Evolutionary conservation across 106 monocot genomes (phyloP), one percentile per base, ranked within the genome.

Genomic region (Agapanthus africanus): DNA sequence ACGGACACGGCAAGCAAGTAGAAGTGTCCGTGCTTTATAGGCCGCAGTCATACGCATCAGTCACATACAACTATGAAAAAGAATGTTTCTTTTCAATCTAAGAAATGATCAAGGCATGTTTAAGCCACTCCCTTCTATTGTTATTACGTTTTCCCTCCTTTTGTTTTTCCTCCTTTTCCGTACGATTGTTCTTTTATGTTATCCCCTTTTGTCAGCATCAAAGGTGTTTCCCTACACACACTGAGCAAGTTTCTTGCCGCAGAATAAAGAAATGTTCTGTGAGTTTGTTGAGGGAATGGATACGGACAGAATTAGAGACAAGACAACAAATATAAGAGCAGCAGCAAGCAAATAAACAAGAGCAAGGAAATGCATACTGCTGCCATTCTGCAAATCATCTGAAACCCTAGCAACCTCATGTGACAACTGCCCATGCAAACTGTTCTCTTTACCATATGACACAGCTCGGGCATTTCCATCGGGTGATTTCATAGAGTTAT

Each of bases 361-460:
- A 44, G 54, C n/a, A 40, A 32, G 2, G 15, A 38, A 44, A 42
- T 35, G 23, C 42, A 25, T 37, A 56, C 54, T 26, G 40, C 10
- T 47, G 56, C 56, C 74, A 67, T 57, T n/a, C 36, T 65, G 52
- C 65, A 51, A 32, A 46, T 62, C 25, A 65, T 75, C 40, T 37
- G 35, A 3, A 40, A 11, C 70, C 27, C 40, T 11, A 41, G 42
- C 23, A 61, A 22, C 38, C 77, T 9, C 51, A 40, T 71, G 73
- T 26, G 22, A 35, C 34, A 59, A 30, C 47, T 65, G 37, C 39
- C 59, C 42, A 54, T 1, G 31, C 50, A 66, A 52, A 28, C 31
- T 38, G 44, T 76, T 71, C 23, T 70, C 79, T 73, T 76, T 69
- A 19, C 22, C 44, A 69, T 38, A 40, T 59, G 41, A 31, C n/a